Evolutionary conservation across 352 stramenopile genomes (phyloP).

Genomic region (Thalassiosira sp.): DNA sequence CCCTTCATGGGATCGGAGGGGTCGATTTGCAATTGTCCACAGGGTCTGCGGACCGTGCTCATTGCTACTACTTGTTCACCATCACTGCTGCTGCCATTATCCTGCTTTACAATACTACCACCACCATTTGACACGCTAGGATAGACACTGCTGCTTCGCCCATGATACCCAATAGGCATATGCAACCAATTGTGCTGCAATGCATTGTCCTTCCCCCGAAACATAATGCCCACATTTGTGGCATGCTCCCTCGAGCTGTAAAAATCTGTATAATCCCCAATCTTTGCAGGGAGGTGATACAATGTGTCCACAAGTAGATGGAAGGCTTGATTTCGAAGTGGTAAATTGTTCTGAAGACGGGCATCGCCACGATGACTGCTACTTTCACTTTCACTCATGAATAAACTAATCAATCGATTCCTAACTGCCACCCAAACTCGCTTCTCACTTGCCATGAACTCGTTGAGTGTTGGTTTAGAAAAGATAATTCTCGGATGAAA

Average conservation of each 20-base stretch:
- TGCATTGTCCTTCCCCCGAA: conserved; percentile 89
- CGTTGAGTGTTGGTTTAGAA: conserved; percentile 86
- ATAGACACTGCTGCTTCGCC: conserved; percentile 89
- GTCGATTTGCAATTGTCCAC: conserved; percentile 92
- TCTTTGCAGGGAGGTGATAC: conserved; percentile 89
- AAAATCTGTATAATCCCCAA: conserved; percentile 98
- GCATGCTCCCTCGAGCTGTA: conserved; percentile 95
- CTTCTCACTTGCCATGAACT: conserved; percentile 90
- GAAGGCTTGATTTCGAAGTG: conserved; percentile 84
- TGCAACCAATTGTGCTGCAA: conserved; percentile 97
- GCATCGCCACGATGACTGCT: conserved; percentile 39
- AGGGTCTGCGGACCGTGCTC: conserved; percentile 73
- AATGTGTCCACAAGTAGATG: conserved; percentile 82
- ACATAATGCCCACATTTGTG: conserved; percentile 88
- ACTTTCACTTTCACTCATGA: conserved; percentile 73
- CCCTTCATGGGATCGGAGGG: conserved; percentile 89
- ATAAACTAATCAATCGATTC: conserved; percentile 86
- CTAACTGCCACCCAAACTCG: conserved; percentile 88
- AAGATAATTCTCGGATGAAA: conserved; percentile 68
- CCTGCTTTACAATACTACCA: neutral
- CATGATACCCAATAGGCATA: conserved; percentile 97
- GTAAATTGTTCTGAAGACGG: conserved; percentile 84
- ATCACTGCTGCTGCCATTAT: neutral
- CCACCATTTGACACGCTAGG: conserved; percentile 17
- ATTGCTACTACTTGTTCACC: conserved; percentile 9